phyloP scores from a whole-genome alignment of 257 asterid genomes.

The Coffea eugenioides region DNA sequence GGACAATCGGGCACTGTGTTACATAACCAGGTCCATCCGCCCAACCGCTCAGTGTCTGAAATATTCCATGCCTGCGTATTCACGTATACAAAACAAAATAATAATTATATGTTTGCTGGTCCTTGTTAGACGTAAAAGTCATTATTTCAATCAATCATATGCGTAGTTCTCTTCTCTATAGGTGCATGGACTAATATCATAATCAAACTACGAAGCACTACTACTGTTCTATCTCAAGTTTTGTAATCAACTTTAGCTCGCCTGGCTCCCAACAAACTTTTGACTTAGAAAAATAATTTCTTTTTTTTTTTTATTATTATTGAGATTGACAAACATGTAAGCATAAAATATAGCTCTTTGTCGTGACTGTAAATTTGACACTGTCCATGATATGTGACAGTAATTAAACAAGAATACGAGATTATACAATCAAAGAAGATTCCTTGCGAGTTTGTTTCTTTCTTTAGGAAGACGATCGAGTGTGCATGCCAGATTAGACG shows the following conservation, averaged over 20 bases:
- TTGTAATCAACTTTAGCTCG: neutral
- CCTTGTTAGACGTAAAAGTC: neutral
- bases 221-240: no score
- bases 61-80: conserved; percentile 63
- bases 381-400: neutral
- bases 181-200: neutral
- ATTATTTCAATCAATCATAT: neutral
- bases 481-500: neutral
- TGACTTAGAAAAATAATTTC: neutral
- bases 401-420: no score
- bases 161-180: neutral
- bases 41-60: conserved; percentile 64
- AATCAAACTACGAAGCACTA: neutral
- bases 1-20: conserved; percentile 69
- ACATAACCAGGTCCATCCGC: conserved; percentile 66
- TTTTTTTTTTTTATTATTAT: neutral
- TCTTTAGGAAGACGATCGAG: neutral
- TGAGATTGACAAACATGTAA: neutral
- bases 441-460: neutral
- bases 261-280: neutral
- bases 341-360: neutral
- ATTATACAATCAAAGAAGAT: neutral
- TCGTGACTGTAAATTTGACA: neutral
- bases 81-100: no score
- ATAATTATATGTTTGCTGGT: neutral